A percentile compares a stretch with the other conserved stretches of the same genome.
Evolutionary conservation across 352 stramenopile genomes (phyloP).

Genomic region (Plasmopara halstedii): DNA sequence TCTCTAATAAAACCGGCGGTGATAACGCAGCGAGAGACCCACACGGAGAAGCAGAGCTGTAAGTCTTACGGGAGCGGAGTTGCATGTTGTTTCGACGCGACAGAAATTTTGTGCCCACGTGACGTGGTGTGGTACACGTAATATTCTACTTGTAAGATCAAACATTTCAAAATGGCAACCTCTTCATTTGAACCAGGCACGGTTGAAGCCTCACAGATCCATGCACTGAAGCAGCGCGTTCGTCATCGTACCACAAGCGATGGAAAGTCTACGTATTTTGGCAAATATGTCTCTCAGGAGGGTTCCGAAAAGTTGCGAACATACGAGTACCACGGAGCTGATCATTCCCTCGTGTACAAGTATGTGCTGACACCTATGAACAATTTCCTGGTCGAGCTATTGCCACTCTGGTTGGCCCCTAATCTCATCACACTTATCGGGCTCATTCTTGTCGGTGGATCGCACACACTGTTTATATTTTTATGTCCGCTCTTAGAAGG

Average conservation of each 20-base stretch:
- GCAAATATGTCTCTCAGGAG: conserved; percentile 82
- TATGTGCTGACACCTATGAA: conserved; percentile 84
- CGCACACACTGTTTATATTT: conserved; percentile 57
- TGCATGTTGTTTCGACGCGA: conserved; percentile 5
- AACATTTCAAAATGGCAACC: conserved; percentile 11
- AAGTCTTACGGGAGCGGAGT: conserved; percentile 8
- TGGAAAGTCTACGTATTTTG: conserved; percentile 83
- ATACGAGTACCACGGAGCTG: conserved; percentile 80
- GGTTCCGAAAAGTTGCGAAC: conserved; percentile 78
- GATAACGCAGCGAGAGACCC: background rate
- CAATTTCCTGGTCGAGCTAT: conserved; percentile 63
- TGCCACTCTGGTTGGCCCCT: conserved; percentile 74
- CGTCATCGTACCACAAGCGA: conserved; percentile 60
- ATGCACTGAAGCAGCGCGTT: conserved; percentile 55
- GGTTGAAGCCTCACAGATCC: conserved; percentile 19
- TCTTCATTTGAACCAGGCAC: conserved; percentile 6
- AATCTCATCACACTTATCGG: conserved; percentile 80
- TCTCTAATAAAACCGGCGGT: background rate
- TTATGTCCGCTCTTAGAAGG: conserved; percentile 70
- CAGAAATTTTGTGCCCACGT: background rate
- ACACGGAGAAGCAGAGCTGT: background rate
- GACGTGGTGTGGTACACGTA: background rate
- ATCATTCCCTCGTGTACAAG: conserved; percentile 86
- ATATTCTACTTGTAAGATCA: background rate
- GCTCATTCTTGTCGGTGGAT: conserved; percentile 50